Evolutionary conservation across 768 basidiomycete species (phyloP), one percentile per base, ranked within the genome.

Genomic region (Phlegmacium glaucopus): DNA sequence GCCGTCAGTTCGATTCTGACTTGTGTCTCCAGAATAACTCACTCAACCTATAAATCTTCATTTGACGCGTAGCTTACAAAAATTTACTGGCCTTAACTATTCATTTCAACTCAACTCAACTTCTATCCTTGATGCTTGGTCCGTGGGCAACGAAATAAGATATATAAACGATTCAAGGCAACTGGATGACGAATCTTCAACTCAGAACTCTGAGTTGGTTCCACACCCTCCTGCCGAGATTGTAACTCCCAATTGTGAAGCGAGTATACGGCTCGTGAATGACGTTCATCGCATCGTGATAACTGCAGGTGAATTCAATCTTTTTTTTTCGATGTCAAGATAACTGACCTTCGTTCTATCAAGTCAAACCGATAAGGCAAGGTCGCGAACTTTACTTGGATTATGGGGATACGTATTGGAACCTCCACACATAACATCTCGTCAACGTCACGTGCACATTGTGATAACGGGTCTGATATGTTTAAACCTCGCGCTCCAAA

Each of bases 61-160:
- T 27, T 25, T n/a, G 16, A 29, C 17, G 37, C 3, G 18, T 32
- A 62, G 57, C 17, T 37, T 57, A 6, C 54, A 52, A 12, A 42
- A 49, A 9, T 44, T 54, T 22, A 22, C 39, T 13, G 27, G 39
- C 0, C 44, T 54, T 10, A 62, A 62, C 28, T 62, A 62, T 25
- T 22, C 50, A 1, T 62, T 60, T 36, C 40, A 51, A 0, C 27
- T 43, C 7, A 42, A 46, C 2, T 7, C 0, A 49, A 34, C 45
- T 4, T 27, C 40, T 4, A 42, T 56, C 34, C 47, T 70, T 11
- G 77, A 79, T 61, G 71, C 76, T 16, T 67, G 65, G n/a, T 47
- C 54, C 9, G 47, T 70, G 9, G 75, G 77, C 0, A 77, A 79
- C 57, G 60, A 67, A 36, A 74, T 69, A 0, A 61, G 77, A 27